Base-by-base conservation (phyloP, 2,329 filamentous ascomycete genomes). In the Aureobasidium mangrovei region DNA sequence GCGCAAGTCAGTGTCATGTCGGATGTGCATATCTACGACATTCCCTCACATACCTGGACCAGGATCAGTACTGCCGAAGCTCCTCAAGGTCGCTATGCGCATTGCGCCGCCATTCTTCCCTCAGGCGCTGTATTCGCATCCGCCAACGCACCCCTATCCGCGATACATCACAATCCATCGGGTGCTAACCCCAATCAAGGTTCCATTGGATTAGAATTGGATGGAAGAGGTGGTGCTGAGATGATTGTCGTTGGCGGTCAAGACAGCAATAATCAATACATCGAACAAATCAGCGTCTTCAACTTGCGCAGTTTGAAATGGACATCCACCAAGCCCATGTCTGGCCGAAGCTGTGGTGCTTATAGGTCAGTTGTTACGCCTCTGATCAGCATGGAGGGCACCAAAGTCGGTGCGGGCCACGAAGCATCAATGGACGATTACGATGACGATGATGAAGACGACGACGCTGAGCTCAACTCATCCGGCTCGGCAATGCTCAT, bases 201-300 rank as follows among this genome's bases (percentile, higher is more conserved):
- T 12, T 82, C 86, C 3, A 84, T 96, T 55, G 91, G 91, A 2
- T 85, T 95, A 56, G 86, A 86, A 59, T 83, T 97, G 57, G 91
- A 98, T 68, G 91, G 93, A 0, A 82, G 83, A 24, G 93, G 93
- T 12, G 93, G 93, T 32, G 89, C 93, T 1, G 91, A 98, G 69
- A 96, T 98, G 91, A 81, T 98, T 4, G 85, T 98, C 10, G 91
- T 97, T 6, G 93, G 93, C 57, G 93, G 93, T 0, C 93, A 98
- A 69, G 93, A 98, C 65, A 93, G 88, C 53, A 85, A 86, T n/a
- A 98, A 98, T 68, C 91, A 95, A 68, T 98, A 98, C 66, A 98
- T 98, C 61, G 91, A 98, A 70, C 90, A 98, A 70, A 94, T 98
- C 60, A 97, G 90, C 67, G 89, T 98, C 2, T 98, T 98, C 76